Base-by-base conservation (phyloP, 805 yeast genomes). In the Yarrowia sp. region DNA sequence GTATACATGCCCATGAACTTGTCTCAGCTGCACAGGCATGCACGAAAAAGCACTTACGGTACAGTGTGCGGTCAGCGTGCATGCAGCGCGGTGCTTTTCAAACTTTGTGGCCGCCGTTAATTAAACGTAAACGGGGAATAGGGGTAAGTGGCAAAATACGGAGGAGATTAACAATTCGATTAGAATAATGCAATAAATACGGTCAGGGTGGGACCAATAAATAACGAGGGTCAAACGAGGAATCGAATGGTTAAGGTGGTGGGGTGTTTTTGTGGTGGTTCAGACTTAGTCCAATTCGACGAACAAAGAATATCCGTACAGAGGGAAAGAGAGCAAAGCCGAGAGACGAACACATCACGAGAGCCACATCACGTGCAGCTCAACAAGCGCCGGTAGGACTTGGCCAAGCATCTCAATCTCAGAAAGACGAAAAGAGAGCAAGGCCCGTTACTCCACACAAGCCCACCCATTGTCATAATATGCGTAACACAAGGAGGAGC, bases 401-500 rank as follows among this genome's bases (percentile, higher is more conserved):
- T n/a, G n/a, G n/a, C n/a, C n/a, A n/a, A n/a, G n/a, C n/a, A n/a
- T n/a, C n/a, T n/a, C n/a, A n/a, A n/a, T n/a, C n/a, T n/a, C n/a
- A n/a, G n/a, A n/a, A n/a, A n/a, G n/a, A n/a, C n/a, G n/a, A n/a
- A n/a, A n/a, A n/a, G n/a, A n/a, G n/a, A n/a, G n/a, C n/a, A n/a
- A n/a, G n/a, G n/a, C n/a, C 16, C 6, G 9, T 12, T 69, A 68
- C 49, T 73, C 76, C 7, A 74, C 63, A 14, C 67, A 61, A 3
- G 73, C 74, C 87, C 87, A 83, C 2, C 86, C 74, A 14, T 72
- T 68, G 14, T 75, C 76, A 24, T 66, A 66, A 2, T 81, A 81
- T 3, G 82, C 80, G 66, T 83, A 83, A 16, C 84, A 82, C 58
- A 83, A 72, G 38, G 81, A 76, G n/a, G 82, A 76, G 1, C 83